Evolutionary conservation across 768 basidiomycete genomes (phyloP), one percentile per base, ranked within the genome.

Genomic region (Macrolepiota fuliginosa): DNA sequence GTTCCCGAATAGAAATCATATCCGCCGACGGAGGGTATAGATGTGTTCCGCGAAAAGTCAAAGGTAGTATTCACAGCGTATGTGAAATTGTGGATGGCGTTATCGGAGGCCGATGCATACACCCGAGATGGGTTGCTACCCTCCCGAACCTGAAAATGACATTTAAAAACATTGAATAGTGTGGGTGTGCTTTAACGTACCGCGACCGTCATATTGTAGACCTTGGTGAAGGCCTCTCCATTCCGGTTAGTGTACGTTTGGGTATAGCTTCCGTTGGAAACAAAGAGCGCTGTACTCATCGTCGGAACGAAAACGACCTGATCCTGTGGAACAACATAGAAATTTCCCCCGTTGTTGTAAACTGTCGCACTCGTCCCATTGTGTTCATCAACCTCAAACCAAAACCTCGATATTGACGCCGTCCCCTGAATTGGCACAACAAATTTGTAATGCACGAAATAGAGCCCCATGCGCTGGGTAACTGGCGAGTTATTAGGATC

Each of bases 301-400:
- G 70, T 75, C 6, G 79, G 80, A 6, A 76, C 76, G 57, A 79
- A 80, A 37, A 82, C 64, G 3, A 81, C 56, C 32, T 74, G 69
- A 64, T 82, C 81, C 64, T 82, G 80, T 40, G 71, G 68, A 15
- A 81, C 63, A 13, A 68, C 63, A 64, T 81, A 82, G n/a, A 74
- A 73, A 24, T 62, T 64, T 1, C 81, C 81, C n/a, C 71, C 75
- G 61, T 81, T 81, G 39, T 79, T 72, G 58, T 79, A 74, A 1
- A 67, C 68, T 1, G 73, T 74, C 6, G 73, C 58, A 0, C 69
- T 67, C 40, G 72, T 76, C 11, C 80, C 81, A 62, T 80, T 71
- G 29, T 74, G 73, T 62, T 81, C 79, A 62, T 82, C 74, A 6
- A 82, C 77, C 27, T 74, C 70, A 66, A 83, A 83, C 80, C 80